A percentile compares a stretch with the other conserved stretches of the same genome.
Conservation (phyloP, 371 early-diverging fungal genomes). For the Phascolomyces articulosus region DNA sequence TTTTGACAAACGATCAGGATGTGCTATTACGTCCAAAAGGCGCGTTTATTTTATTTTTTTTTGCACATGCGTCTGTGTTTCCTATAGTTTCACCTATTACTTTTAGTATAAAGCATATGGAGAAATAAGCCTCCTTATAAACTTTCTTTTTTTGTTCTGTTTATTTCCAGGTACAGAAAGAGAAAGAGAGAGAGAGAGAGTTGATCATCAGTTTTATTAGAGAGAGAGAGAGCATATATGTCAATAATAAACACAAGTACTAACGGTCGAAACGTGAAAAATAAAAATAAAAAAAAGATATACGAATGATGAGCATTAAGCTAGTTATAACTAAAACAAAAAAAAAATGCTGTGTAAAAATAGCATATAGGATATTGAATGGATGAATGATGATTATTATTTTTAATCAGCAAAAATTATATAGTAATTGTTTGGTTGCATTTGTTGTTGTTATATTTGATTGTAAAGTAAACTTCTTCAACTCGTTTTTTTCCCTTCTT, state of each 20-base stretch:
- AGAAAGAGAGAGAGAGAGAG: too few relatives aligned
- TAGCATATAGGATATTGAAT: too few relatives aligned
- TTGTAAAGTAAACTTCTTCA: too few relatives aligned
- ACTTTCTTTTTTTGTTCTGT: not conserved
- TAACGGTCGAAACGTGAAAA: not conserved
- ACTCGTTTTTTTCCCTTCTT: too few relatives aligned
- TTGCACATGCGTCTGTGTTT: constrained; percentile 3
- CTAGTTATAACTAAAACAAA: not conserved
- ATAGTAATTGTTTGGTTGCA: too few relatives aligned
- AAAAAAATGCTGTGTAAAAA: too few relatives aligned
- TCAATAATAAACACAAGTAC: not conserved
- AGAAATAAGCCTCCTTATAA: not conserved
- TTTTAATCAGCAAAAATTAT: too few relatives aligned
- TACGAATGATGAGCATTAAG: not conserved
- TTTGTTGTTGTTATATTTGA: too few relatives aligned
- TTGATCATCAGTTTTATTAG: too few relatives aligned
- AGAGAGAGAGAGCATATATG: too few relatives aligned
- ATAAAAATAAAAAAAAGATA: not conserved
- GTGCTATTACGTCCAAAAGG: not conserved
- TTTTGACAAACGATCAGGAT: too few relatives aligned
- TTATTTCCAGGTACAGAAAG: not conserved
- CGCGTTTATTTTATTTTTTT: not conserved
- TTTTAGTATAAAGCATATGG: not conserved
- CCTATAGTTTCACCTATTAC: not conserved
- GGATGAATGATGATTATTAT: too few relatives aligned